Percentiles rank a stretch among this genome's conserved stretches.
Conservation (phyloP, 768 basidiomycete genomes). For the Kwoniella bestiolae region DNA sequence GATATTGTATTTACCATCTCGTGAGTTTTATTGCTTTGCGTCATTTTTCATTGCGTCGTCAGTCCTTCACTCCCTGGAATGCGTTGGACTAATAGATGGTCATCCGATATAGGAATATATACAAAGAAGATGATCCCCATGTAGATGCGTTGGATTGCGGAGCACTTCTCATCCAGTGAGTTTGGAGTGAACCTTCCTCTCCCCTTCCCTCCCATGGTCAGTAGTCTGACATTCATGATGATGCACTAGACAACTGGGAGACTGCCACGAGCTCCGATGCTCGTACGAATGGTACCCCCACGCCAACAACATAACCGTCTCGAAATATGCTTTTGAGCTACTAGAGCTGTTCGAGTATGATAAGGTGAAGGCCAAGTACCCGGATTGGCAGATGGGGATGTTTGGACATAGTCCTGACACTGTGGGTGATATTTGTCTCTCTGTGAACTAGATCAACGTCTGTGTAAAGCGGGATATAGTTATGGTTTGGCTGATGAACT, state of each 20-base stretch:
- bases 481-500: neutral
- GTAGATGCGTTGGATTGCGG: constrained; percentile 54
- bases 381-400: constrained; percentile 46
- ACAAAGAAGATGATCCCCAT: constrained; percentile 46
- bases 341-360: constrained; percentile 49
- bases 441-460: no score
- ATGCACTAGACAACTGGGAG: constrained; percentile 48
- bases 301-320: constrained; percentile 54
- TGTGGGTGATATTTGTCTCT: constrained; percentile 31
- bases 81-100: neutral
- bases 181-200: no score
- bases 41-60: neutral
- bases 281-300: constrained; percentile 53
- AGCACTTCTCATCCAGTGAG: constrained; percentile 54
- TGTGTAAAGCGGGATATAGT: no score
- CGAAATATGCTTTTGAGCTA: constrained; percentile 57
- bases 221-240: no score
- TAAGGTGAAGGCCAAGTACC: constrained; percentile 37
- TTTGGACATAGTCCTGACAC: constrained; percentile 56
- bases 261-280: constrained; percentile 51
- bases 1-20: constrained; percentile 55
- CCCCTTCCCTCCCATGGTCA: no score
- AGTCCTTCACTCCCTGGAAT: neutral
- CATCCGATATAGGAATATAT: constrained; percentile 51
- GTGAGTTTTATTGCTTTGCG: constrained; percentile 32